Base-by-base conservation (phyloP, 768 basidiomycete genomes). In the Mycena metata region DNA sequence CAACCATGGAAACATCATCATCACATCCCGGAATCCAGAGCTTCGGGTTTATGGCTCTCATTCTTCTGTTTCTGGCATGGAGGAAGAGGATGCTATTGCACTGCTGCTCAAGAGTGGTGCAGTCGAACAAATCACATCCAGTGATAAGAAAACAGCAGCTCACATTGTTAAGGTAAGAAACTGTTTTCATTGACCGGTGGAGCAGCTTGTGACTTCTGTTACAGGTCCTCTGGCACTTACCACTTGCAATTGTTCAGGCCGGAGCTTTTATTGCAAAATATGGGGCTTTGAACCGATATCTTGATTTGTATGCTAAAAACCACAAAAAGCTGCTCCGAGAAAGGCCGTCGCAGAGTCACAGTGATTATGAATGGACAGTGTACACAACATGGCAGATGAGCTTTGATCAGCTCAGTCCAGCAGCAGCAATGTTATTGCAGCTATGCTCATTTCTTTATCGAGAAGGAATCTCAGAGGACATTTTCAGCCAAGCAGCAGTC, bases 1-100 rank as follows among this genome's bases (percentile, higher is more conserved):
- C 66, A 17, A 35, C 4, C 68, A 69, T 46, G 68, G 68, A 9
- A 64, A 57, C 26, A 42, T 69, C 17, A 30, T 69, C n/a, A 69
- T 69, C 13, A 69, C 68, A 42, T 56, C 61, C 24, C 54, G 68
- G 9, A 63, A 64, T 33, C 55, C 39, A 12, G 63, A 57, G 47
- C 24, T 64, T 19, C 24, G 47, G 23, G 30, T 30, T 30, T 30
- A 30, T 51, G 36, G 45, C 7, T 35, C 35, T 12, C 3, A 17
- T 41, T 63, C 41, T 2, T 9, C 23, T 10, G 36, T 60, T 17
- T 45, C 35, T 19, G 51, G 30, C 24, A 41, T 60, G 35, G 60
- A 62, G 24, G 33, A 60, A 9, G 23, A 13, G 16, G 51, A 54
- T 50, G 66, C 58, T 19, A 49, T 60, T 3, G 35, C 10, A n/a